phyloP scores from a whole-genome alignment of 2,329 filamentous ascomycete genomes.

The Phoma herbarum region DNA sequence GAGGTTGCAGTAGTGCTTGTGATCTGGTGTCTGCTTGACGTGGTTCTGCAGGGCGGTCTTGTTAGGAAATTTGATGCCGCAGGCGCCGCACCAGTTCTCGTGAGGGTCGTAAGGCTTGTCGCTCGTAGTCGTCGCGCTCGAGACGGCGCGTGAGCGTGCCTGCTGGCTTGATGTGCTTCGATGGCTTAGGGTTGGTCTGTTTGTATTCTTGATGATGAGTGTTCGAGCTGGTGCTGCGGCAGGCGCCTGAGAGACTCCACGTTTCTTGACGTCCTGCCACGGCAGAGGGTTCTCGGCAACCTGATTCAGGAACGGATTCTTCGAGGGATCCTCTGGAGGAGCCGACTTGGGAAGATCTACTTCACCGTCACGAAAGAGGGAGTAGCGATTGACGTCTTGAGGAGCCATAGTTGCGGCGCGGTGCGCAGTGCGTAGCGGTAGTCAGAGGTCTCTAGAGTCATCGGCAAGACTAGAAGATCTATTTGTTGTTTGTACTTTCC shows the following conservation, averaged over 20 bases:
- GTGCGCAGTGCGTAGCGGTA: not conserved
- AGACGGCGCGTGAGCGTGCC: constrained; percentile 15
- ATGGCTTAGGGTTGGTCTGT: not conserved
- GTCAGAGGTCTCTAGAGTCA: not conserved
- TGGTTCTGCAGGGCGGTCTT: constrained; percentile 38
- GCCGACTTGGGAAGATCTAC: constrained; percentile 12
- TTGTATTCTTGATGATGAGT: constrained; percentile 23
- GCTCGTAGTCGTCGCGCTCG: constrained; percentile 19
- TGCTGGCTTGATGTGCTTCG: not conserved
- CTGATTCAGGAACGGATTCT: constrained; percentile 38
- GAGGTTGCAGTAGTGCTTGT: constrained; percentile 48
- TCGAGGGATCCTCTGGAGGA: constrained; percentile 11
- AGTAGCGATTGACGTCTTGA: constrained; percentile 35
- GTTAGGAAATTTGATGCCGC: constrained; percentile 33
- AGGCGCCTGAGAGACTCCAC: constrained; percentile 17
- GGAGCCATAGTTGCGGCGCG: constrained; percentile 24
- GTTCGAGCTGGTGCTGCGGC: constrained; percentile 9
- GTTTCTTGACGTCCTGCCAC: constrained; percentile 42
- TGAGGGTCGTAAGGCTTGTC: constrained; percentile 29
- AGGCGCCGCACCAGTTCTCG: constrained; percentile 48
- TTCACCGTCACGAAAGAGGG: constrained; percentile 31
- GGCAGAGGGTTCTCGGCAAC: constrained; percentile 32
- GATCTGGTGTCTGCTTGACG: constrained; percentile 36
- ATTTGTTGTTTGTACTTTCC: constrained; percentile 4
- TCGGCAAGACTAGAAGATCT: not conserved